These are phyloP conservation scores for Lodderomyces metapsilosis DNA, from an alignment of 1,139 yeast species.

Conservation along the genomic window DNA sequence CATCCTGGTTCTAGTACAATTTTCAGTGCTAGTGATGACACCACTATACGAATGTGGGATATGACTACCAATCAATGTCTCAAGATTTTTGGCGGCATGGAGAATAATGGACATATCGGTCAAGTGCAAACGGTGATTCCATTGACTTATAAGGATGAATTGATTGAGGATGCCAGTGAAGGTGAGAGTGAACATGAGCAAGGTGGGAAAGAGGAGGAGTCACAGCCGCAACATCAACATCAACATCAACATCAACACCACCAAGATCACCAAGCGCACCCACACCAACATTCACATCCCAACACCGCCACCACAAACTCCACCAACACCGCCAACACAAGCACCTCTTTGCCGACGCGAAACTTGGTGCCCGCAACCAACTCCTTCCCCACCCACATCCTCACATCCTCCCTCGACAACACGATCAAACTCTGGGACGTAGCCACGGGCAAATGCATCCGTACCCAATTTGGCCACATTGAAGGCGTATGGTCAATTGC, in stretches of 20 bases:
- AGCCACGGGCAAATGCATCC: slow-evolving; percentile 76
- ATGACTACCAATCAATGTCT: slow-evolving; percentile 75
- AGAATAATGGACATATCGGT: slow-evolving; percentile 71
- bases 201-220: background rate
- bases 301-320: background rate
- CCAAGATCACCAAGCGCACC: background rate
- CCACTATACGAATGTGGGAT: slow-evolving; percentile 95
- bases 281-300: slow-evolving; percentile 17
- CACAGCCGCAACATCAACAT: background rate
- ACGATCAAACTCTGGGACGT: slow-evolving; percentile 95
- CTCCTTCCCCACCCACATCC: slow-evolving; percentile 67
- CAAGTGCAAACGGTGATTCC: slow-evolving; percentile 92
- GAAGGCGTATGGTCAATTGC: slow-evolving; percentile 98
- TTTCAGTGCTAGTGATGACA: slow-evolving; percentile 88
- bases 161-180: slow-evolving; percentile 42
- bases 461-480: slow-evolving; percentile 95
- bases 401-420: slow-evolving; percentile 88
- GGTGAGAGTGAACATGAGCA: slow-evolving; percentile 4
- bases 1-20: slow-evolving; percentile 77
- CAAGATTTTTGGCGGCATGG: slow-evolving; percentile 72
- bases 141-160: slow-evolving; percentile 57
- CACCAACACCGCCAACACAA: slow-evolving; percentile 3
- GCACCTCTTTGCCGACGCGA: slow-evolving; percentile 2
- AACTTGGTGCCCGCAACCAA: slow-evolving; percentile 2
- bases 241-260: background rate